Conservation (phyloP, 495 filamentous ascomycete genomes). For the Penicillium diatomitis region DNA sequence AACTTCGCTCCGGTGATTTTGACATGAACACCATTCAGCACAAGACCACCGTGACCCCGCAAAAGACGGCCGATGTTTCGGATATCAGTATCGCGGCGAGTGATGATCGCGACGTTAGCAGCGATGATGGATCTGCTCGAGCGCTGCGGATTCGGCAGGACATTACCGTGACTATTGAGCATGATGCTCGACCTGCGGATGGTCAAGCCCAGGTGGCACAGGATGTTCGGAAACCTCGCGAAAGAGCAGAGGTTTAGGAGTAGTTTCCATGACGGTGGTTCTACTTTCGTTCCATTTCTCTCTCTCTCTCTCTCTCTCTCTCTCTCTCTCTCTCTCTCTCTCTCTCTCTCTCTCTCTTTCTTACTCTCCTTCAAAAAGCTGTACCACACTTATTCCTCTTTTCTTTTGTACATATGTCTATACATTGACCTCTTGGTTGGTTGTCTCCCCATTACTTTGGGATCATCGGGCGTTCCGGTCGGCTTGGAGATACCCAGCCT, state of each 20-base stretch:
- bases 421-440: too few species aligned
- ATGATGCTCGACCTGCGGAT: constrained; percentile 20
- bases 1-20: constrained; percentile 25
- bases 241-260: constrained; percentile 12
- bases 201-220: constrained; percentile 10
- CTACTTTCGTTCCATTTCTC: neutral
- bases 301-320: neutral
- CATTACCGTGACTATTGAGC: constrained; percentile 37
- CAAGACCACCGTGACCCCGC: constrained; percentile 17
- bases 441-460: too few species aligned
- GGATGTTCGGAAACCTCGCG: constrained; percentile 1
- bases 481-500: constrained; percentile 13
- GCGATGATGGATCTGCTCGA: constrained; percentile 32
- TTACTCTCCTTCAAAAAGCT: too few species aligned
- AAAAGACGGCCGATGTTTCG: constrained; percentile 21
- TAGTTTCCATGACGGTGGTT: neutral
- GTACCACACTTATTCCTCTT: too few species aligned
- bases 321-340: neutral
- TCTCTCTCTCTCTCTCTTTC: neutral
- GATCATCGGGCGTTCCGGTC: neutral
- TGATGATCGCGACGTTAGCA: constrained; percentile 26
- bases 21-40: constrained; percentile 27
- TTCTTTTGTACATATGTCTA: too few species aligned
- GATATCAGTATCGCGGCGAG: constrained; percentile 21
- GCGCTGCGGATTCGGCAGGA: constrained; percentile 39